Percentiles rank a stretch among this genome's conserved stretches.
Conservation (phyloP, 495 filamentous ascomycete species). For the Penicillium herquei region DNA sequence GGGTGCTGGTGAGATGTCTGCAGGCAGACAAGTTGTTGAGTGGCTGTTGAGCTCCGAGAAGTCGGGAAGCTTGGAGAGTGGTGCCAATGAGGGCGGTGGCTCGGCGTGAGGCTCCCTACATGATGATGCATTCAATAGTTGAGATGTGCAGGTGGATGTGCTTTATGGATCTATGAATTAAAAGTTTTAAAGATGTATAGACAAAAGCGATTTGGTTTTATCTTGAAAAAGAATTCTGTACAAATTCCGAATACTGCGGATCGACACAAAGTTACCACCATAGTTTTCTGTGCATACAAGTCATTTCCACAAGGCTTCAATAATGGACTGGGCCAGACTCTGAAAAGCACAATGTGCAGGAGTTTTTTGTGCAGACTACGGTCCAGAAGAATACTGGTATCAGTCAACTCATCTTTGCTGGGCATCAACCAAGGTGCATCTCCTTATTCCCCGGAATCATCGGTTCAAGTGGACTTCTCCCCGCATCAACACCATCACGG, state of each 20-base stretch:
- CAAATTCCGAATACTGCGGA: too few species aligned
- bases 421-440: too few species aligned
- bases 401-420: too few species aligned
- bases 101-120: slow-evolving; percentile 11
- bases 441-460: too few species aligned
- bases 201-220: slow-evolving; percentile 6
- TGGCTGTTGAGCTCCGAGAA: slow-evolving; percentile 47
- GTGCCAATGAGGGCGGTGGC: slow-evolving; percentile 25
- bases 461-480: slow-evolving; percentile 1
- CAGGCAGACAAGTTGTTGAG: slow-evolving; percentile 45
- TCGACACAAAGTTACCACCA: too few species aligned
- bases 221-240: background rate
- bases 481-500: background rate
- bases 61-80: slow-evolving; percentile 34
- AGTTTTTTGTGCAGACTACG: too few species aligned
- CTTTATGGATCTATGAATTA: slow-evolving; percentile 6
- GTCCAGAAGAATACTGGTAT: too few species aligned
- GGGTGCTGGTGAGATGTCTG: slow-evolving; percentile 29
- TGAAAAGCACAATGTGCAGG: too few species aligned
- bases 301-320: too few species aligned
- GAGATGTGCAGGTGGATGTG: background rate
- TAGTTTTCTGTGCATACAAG: too few species aligned
- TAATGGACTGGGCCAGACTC: too few species aligned
- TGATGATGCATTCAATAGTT: background rate
- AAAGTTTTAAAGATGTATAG: slow-evolving; percentile 8